Evolutionary conservation across 2,329 filamentous ascomycete genomes (phyloP).

Genomic region (Pseudocercospora fuligena): DNA sequence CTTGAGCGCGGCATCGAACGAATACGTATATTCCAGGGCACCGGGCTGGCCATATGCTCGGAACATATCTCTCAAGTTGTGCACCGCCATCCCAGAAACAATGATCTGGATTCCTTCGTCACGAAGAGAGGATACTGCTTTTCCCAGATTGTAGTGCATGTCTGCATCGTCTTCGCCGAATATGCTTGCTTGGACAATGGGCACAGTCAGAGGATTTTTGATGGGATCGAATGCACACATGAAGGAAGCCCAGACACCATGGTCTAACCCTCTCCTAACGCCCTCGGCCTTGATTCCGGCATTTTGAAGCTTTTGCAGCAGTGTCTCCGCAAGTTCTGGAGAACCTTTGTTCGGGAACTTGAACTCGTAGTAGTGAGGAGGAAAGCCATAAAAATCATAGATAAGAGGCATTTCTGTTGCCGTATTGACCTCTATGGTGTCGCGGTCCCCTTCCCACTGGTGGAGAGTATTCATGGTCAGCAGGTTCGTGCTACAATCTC

Average conservation of each 20-base stretch:
- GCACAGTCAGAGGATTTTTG: constrained; percentile 50
- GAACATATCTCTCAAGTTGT: constrained; percentile 44
- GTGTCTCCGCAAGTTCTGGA: constrained; percentile 61
- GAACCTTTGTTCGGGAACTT: constrained; percentile 69
- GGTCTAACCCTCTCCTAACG: constrained; percentile 70
- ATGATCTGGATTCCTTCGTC: constrained; percentile 72
- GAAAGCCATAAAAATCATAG: constrained; percentile 78
- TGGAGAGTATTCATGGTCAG: not conserved
- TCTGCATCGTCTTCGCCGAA: constrained; percentile 68
- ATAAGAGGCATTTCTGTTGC: constrained; percentile 68
- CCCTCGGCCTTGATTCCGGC: constrained; percentile 66
- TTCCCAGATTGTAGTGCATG: constrained; percentile 70
- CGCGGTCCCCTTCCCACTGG: constrained; percentile 64
- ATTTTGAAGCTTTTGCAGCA: constrained; percentile 60
- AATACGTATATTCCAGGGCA: constrained; percentile 40
- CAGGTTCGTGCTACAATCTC: not conserved
- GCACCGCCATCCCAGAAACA: constrained; percentile 72
- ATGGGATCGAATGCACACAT: constrained; percentile 56
- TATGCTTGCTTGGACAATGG: constrained; percentile 74
- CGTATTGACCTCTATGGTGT: constrained; percentile 68
- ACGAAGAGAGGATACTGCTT: constrained; percentile 67
- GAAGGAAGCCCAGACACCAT: constrained; percentile 76
- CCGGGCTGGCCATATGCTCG: constrained; percentile 29
- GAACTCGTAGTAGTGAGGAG: constrained; percentile 69
- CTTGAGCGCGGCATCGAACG: constrained; percentile 43